Percentiles rank a stretch among this genome's conserved stretches.
These are phyloP conservation scores for Venturia carpophila DNA, from an alignment of 2,329 filamentous ascomycete species.

Conservation along the genomic window DNA sequence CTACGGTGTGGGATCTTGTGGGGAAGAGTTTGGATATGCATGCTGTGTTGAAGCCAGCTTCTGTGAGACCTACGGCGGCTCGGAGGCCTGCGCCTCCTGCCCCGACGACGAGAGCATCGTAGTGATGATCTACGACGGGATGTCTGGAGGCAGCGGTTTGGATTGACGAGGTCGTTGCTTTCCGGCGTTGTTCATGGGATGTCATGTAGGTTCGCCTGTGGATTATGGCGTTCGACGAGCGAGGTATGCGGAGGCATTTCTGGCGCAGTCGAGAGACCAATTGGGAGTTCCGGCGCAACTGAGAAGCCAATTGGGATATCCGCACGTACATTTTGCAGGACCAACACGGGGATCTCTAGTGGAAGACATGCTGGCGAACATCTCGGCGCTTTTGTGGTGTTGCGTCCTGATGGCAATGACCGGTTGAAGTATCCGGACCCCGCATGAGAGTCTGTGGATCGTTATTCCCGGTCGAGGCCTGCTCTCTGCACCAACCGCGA, in stretches of 20 bases:
- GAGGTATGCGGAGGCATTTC: neutral
- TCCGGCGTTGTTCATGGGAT: conserved; percentile 13
- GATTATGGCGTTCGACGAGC: neutral
- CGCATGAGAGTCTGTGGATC: neutral
- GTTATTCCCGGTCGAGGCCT: neutral
- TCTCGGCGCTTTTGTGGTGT: neutral
- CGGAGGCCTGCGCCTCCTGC: conserved; percentile 57
- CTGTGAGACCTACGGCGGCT: conserved; percentile 56
- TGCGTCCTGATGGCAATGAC: neutral
- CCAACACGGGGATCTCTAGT: neutral
- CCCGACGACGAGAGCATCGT: conserved; percentile 36
- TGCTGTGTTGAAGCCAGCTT: conserved; percentile 57
- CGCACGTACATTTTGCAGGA: neutral
- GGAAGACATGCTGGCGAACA: neutral
- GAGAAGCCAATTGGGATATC: neutral
- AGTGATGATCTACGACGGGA: conserved; percentile 19
- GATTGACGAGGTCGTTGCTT: conserved; percentile 19
- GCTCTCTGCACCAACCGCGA: neutral
- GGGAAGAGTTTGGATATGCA: conserved; percentile 59
- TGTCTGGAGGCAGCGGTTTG: neutral
- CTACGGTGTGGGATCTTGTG: conserved; percentile 45
- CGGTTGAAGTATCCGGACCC: conserved; percentile 3
- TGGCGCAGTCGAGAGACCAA: neutral
- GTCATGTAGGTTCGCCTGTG: conserved; percentile 11
- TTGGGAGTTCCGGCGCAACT: neutral